Evolutionary conservation across 2,329 filamentous ascomycete species (phyloP), one percentile per base, ranked within the genome.

Genomic region (Aureobasidium sp.): DNA sequence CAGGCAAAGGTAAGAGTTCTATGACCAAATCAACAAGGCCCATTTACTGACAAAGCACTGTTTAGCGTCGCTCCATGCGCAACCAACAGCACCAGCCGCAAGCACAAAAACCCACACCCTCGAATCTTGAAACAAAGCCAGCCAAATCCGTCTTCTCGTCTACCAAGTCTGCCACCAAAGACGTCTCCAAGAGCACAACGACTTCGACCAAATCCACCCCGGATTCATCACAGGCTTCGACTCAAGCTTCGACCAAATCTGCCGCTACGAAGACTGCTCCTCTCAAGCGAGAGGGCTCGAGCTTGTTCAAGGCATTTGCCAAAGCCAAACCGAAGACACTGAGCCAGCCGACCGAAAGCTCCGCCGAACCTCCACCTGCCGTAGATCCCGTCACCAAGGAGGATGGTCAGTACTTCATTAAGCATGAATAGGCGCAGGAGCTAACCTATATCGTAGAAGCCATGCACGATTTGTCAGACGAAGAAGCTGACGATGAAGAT

Each of bases 281-380:
- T 6, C 66, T 81, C 2, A 90, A 89, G 69, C 83, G 82, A 62
- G 82, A 83, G 59, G 79, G 77, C 17, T 83, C 86, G 2, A 82
- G 83, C 63, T 84, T 95, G 29, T 91, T 94, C 79, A 86, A 87
- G 64, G 88, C 90, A 0, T 95, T 95, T 71, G 88, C 89, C 15
- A 90, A 69, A 44, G 73, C 79, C 2, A 86, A 85, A 67, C 78
- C 85, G 5, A 90, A 77, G 63, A 67, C 67, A 66, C 66, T 80
- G 75, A 69, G 74, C 68, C 65, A 78, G 71, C 71, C 72, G 3
- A 72, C 76, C 15, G 68, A 70, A 45, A 73, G 66, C 50, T 76
- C 75, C 5, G 68, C 69, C 11, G 72, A 71, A 52, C 67, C 75
- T 39, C 74, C 76, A 1, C 71, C 77, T 33, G 68, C 70, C 37